Evolutionary conservation across 345 rosid genomes (phyloP).

Genomic region (Reutealis trisperma): DNA sequence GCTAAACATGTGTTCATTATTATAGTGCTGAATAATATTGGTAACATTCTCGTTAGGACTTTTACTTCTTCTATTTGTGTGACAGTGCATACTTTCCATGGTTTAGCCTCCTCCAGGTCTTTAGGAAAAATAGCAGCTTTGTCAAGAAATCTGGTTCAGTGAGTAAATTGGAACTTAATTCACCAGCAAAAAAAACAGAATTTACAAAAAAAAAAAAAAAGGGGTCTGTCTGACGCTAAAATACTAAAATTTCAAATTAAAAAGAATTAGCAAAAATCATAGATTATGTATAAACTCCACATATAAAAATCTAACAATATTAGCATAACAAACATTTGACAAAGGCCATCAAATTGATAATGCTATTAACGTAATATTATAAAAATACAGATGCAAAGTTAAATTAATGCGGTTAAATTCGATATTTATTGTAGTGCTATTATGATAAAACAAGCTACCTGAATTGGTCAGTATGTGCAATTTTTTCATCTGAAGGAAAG

Average conservation of each 20-base stretch:
- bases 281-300: too few relatives aligned
- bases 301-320: too few relatives aligned
- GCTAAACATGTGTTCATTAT: constrained; percentile 30
- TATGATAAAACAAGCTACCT: constrained; percentile 25
- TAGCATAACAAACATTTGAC: too few relatives aligned
- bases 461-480: constrained; percentile 53
- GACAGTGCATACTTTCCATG: constrained; percentile 44
- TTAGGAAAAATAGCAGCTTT: constrained; percentile 39
- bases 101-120: constrained; percentile 4
- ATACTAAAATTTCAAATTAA: too few relatives aligned
- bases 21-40: constrained; percentile 34
- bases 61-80: constrained; percentile 59
- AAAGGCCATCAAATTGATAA: too few relatives aligned
- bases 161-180: background rate
- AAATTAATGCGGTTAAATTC: too few relatives aligned
- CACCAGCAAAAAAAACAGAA: background rate
- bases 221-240: too few relatives aligned
- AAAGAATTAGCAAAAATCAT: too few relatives aligned
- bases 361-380: too few relatives aligned
- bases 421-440: too few relatives aligned
- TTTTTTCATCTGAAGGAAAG: constrained; percentile 15
- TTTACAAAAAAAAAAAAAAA: too few relatives aligned
- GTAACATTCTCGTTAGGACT: constrained; percentile 50
- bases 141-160: constrained; percentile 39
- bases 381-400: too few relatives aligned